Percentiles rank a stretch among this genome's conserved stretches.
These are phyloP conservation scores for Colletotrichum zoysiae DNA, from an alignment of 2,329 filamentous ascomycete genomes.

Conservation along the genomic window DNA sequence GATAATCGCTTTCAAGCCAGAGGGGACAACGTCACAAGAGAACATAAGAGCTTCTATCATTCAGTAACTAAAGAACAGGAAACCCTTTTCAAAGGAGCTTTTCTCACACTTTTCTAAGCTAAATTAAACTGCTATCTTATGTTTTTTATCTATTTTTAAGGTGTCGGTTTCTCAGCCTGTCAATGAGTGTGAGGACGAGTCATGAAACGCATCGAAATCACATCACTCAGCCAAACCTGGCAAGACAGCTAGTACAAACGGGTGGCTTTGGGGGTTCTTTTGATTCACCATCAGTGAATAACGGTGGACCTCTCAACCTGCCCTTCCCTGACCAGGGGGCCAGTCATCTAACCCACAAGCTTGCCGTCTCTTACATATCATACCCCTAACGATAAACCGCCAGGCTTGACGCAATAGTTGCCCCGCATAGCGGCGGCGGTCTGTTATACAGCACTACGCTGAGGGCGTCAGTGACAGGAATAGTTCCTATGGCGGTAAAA, in stretches of 20 bases:
- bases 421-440: no score
- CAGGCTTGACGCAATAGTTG: no score
- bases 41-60: not conserved
- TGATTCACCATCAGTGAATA: not conserved
- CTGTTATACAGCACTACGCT: no score
- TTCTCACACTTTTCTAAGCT: no score
- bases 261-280: no score
- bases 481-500: no score
- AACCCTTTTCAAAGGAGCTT: no score
- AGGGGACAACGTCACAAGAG: not conserved
- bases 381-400: slow-evolving; percentile 77
- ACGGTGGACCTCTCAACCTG: slow-evolving; percentile 63
- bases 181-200: not conserved
- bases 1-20: not conserved
- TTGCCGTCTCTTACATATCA: slow-evolving; percentile 78
- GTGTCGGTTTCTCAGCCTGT: not conserved
- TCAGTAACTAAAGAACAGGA: no score
- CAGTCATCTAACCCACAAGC: slow-evolving; percentile 74
- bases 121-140: not conserved
- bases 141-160: not conserved
- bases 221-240: not conserved
- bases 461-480: no score
- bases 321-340: slow-evolving; percentile 74
- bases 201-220: not conserved
- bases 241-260: no score